A percentile compares a stretch with the other conserved stretches of the same genome.
phyloP scores from a whole-genome alignment of 139 green algal genomes.

The Haematococcus sp. region DNA sequence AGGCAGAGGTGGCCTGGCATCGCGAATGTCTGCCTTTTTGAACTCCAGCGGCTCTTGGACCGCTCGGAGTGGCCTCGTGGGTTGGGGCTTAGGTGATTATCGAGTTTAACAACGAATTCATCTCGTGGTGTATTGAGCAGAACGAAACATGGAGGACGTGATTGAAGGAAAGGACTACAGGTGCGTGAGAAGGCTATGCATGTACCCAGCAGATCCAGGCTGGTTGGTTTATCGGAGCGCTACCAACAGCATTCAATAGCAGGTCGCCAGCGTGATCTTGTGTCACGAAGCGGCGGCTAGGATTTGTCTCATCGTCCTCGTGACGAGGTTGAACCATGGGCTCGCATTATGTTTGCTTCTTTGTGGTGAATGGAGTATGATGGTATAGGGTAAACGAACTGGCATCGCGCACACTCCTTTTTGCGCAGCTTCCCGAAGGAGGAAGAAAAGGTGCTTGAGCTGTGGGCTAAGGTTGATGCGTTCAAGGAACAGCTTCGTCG shows the following conservation, averaged over 20 bases:
- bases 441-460: conserved; percentile 78
- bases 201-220: background rate
- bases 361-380: no score
- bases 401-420: background rate
- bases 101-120: no score
- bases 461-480: conserved; percentile 83
- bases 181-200: background rate
- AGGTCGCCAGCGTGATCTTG: background rate
- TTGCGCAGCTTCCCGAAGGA: conserved; percentile 75
- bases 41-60: no score
- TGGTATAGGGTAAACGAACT: background rate
- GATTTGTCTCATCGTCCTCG: background rate
- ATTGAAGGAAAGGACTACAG: conserved; percentile 75
- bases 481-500: conserved; percentile 87
- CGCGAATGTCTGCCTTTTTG: no score
- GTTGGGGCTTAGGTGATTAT: no score
- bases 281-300: background rate
- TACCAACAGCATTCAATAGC: background rate
- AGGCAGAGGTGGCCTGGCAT: no score
- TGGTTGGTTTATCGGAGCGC: background rate
- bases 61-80: no score
- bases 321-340: background rate
- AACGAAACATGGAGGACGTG: conserved; percentile 48
- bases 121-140: no score
- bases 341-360: background rate